Conservation (phyloP, 2,329 filamentous ascomycete species). For the Fusarium poae region DNA sequence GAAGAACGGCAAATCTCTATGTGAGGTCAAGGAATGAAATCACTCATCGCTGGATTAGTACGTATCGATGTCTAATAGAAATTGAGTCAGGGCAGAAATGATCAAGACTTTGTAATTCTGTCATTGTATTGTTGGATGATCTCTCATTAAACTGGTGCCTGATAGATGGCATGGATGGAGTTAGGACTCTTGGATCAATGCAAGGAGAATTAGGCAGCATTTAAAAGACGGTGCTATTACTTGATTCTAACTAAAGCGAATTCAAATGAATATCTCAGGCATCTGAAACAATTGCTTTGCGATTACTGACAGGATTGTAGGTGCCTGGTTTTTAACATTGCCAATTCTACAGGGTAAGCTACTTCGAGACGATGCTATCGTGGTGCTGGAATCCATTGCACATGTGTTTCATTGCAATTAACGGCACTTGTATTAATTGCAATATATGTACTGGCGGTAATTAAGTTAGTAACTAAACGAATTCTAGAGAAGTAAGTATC, state of each 20-base stretch:
- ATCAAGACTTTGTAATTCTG: not conserved
- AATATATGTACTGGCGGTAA: too few species aligned
- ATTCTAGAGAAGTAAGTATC: too few species aligned
- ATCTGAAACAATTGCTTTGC: constrained; percentile 11
- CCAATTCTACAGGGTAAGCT: not conserved
- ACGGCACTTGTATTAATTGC: too few species aligned
- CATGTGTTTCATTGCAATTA: too few species aligned
- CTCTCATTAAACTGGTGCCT: constrained; percentile 8
- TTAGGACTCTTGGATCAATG: not conserved
- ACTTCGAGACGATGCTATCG: not conserved
- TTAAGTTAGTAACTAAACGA: not conserved
- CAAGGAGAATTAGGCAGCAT: constrained; percentile 21
- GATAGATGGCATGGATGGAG: too few species aligned
- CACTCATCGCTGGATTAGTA: not conserved
- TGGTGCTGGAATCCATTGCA: not conserved
- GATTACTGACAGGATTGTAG: not conserved
- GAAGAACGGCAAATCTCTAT: not conserved
- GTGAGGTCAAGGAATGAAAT: not conserved
- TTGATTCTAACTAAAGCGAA: too few species aligned
- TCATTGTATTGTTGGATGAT: not conserved
- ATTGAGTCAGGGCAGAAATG: not conserved
- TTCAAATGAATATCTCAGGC: not conserved
- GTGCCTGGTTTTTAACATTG: not conserved
- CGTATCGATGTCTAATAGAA: not conserved
- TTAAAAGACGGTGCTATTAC: not conserved